phyloP scores from a whole-genome alignment of 768 basidiomycete genomes.

The Termitomyces sp. region DNA sequence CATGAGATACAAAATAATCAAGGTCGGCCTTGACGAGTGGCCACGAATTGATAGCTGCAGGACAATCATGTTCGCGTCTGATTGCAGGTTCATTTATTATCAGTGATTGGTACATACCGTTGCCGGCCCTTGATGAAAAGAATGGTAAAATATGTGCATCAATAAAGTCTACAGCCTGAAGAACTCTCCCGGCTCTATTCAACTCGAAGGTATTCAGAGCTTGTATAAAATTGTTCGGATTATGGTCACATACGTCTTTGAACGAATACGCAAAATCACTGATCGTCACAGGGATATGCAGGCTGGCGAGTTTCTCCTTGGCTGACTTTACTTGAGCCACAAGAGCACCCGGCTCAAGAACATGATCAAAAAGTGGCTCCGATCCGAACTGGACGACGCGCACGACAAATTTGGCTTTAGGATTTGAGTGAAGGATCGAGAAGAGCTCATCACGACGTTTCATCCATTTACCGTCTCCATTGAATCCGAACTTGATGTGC shows the following conservation, averaged over 20 bases:
- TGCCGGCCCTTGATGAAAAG: conserved; percentile 51
- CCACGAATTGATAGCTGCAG: conserved; percentile 52
- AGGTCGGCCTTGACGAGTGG: conserved; percentile 53
- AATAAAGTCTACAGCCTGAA: conserved; percentile 55
- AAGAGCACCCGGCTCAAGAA: conserved; percentile 41
- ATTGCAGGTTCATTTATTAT: not conserved
- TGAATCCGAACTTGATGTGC: conserved; percentile 41
- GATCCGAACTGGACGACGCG: conserved; percentile 69
- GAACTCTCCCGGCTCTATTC: conserved; percentile 41
- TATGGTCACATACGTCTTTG: conserved; percentile 23
- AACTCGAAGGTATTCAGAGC: conserved; percentile 11
- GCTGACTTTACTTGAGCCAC: conserved; percentile 43
- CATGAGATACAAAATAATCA: conserved; percentile 56
- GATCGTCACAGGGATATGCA: conserved; percentile 62
- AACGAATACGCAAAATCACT: conserved; percentile 62
- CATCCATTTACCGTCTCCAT: conserved; percentile 43
- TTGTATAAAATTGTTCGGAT: not conserved
- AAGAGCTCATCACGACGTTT: conserved; percentile 48
- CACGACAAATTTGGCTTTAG: conserved; percentile 59
- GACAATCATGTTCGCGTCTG: not conserved
- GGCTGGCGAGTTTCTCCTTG: conserved; percentile 40
- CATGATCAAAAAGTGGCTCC: conserved; percentile 62
- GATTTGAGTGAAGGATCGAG: conserved; percentile 47
- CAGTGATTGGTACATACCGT: conserved; percentile 27
- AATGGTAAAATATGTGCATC: conserved; percentile 71